Evolutionary conservation across 108 stramenopile genomes (phyloP).

Genomic region (Cyclostephanos tholiformis): DNA sequence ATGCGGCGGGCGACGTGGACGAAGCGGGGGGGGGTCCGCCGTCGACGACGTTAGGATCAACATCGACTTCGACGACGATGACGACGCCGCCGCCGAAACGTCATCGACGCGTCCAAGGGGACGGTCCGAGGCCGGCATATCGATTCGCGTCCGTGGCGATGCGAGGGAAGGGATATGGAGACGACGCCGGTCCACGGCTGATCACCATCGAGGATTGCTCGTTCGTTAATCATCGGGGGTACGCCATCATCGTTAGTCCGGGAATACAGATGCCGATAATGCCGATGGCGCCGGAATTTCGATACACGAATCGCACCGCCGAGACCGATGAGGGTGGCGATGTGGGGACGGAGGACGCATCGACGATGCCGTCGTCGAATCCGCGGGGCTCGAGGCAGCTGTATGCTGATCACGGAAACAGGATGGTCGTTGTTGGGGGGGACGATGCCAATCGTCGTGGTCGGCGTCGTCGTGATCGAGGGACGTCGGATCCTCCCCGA

Average conservation of each 20-base stretch:
- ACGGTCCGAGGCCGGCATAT: constrained; percentile 10
- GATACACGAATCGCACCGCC: background rate
- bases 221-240: constrained; percentile 33
- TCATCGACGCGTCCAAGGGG: too few relatives aligned
- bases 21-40: too few relatives aligned
- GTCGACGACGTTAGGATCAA: background rate
- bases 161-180: constrained; percentile 32
- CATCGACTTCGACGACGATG: background rate
- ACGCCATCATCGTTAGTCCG: constrained; percentile 39
- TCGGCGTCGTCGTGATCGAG: too few relatives aligned
- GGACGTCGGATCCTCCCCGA: too few relatives aligned
- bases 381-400: too few relatives aligned
- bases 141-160: constrained; percentile 42
- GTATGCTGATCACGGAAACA: background rate
- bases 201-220: constrained; percentile 37
- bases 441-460: background rate
- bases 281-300: constrained; percentile 17
- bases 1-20: too few relatives aligned
- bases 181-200: constrained; percentile 38
- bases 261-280: constrained; percentile 34
- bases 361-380: too few relatives aligned
- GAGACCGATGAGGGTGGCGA: too few relatives aligned
- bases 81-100: too few relatives aligned
- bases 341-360: too few relatives aligned
- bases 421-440: background rate